Conservation (phyloP, 106 monocot species). For the Dendrobium officinale region DNA sequence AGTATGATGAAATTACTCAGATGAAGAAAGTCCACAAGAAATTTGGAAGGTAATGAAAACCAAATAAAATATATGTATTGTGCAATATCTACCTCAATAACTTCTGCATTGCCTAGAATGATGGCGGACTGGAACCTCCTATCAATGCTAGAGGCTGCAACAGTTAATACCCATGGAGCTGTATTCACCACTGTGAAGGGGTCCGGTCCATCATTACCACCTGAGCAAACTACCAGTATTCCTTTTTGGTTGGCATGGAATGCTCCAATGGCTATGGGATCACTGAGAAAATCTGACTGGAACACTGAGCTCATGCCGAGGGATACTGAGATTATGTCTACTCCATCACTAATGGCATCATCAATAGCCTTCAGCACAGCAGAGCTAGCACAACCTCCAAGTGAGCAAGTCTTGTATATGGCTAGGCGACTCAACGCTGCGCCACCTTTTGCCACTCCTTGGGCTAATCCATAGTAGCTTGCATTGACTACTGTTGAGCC, state of each 20-base stretch:
- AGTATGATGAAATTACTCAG: background rate
- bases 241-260: slow-evolving; percentile 86
- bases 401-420: slow-evolving; percentile 88
- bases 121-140: slow-evolving; percentile 64
- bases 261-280: slow-evolving; percentile 84
- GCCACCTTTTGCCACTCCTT: slow-evolving; percentile 75
- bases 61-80: background rate
- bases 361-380: slow-evolving; percentile 85
- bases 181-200: slow-evolving; percentile 85
- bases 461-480: slow-evolving; percentile 80
- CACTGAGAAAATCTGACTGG: slow-evolving; percentile 80
- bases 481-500: slow-evolving; percentile 48
- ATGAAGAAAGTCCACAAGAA: background rate
- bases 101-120: slow-evolving; percentile 57
- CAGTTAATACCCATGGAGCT: slow-evolving; percentile 91
- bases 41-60: background rate
- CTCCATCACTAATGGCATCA: slow-evolving; percentile 84
- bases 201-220: slow-evolving; percentile 95
- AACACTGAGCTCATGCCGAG: slow-evolving; percentile 90
- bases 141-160: slow-evolving; percentile 90
- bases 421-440: slow-evolving; percentile 71
- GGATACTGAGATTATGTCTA: slow-evolving; percentile 87
- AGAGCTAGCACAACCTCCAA: slow-evolving; percentile 72
- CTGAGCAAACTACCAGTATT: slow-evolving; percentile 78
- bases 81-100: slow-evolving; percentile 50